Evolutionary conservation across 805 yeast genomes (phyloP).

Genomic region (Lachancea nothofagi): DNA sequence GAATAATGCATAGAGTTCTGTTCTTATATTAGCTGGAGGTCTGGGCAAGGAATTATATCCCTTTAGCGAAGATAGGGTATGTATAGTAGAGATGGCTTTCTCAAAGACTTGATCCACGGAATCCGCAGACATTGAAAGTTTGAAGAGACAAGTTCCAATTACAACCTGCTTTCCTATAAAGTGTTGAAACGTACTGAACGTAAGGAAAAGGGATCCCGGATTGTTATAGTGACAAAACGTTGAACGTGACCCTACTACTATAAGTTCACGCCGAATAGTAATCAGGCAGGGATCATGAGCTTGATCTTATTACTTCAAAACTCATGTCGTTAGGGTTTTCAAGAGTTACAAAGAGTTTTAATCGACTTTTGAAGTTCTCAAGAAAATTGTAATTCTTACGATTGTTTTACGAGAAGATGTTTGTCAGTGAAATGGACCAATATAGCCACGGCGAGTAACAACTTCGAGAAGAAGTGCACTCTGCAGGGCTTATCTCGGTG

Average conservation of each 20-base stretch:
- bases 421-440: conserved; percentile 67
- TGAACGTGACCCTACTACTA: not conserved
- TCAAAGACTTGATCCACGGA: conserved; percentile 64
- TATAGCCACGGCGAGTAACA: conserved; percentile 37
- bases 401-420: conserved; percentile 29
- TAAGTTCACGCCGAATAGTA: not conserved
- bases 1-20: conserved; percentile 71
- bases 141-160: not conserved
- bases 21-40: conserved; percentile 68
- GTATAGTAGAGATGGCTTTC: conserved; percentile 74
- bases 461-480: not conserved
- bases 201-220: no score
- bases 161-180: not conserved
- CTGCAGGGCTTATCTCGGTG: conserved; percentile 48
- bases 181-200: no score
- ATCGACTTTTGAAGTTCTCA: not conserved
- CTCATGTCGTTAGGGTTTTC: no score
- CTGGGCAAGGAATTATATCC: conserved; percentile 61
- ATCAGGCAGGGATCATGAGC: not conserved
- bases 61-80: conserved; percentile 61
- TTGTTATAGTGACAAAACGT: no score
- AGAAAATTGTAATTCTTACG: no score
- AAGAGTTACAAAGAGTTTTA: no score
- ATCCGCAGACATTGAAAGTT: conserved; percentile 12
- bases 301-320: no score